Evolutionary conservation across 2,329 filamentous ascomycete genomes (phyloP), one percentile per base, ranked within the genome.

Genomic region (Talaromyces sp.): DNA sequence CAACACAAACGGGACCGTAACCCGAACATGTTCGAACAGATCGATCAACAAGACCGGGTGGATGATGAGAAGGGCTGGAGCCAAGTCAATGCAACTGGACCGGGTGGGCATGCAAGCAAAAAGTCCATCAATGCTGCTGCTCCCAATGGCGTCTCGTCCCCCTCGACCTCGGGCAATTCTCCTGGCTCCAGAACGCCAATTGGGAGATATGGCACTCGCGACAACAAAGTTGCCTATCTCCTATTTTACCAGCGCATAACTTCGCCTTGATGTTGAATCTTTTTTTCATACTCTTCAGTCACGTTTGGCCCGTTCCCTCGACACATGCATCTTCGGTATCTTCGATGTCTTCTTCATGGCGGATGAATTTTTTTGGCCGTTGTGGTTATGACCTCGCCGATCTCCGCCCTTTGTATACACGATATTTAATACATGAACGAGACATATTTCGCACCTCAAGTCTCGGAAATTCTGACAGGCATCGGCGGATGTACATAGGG

Each of bases 181-280:
- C 81, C 78, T 83, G 85, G 79, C 66, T 81, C 70, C 82, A 85
- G 78, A 76, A 86, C 75, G 65, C 80, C 73, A 82, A 86, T 77
- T 53, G 76, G 76, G 61, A 74, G 76, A 75, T 87, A 87, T 68
- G 83, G 82, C 18, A 76, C 90, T 72, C 92, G 91, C 76, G 94
- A 98, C 75, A 96, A 94, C 82, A 96, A 96, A 82, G 94, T 97
- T 62, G 95, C 95, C 4, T 99, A 99, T 78, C 86, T 99, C 67
- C 79, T 99, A 72, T 96, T 99, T 79, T 99, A 99, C 76, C 89
- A 97, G 79, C 87, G 87, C 70, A 85, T 95, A 50, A 56, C 62
- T 34, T 34, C 59, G 16, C 56, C 56, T 42, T 62, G 53, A 61
- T 18, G 12, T 51, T 23, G 40, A 9, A 42, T 34, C 10, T 27